A percentile compares a stretch with the other conserved stretches of the same genome.
Conservation (phyloP, 805 yeast species). For the Wickerhamia fluorescens region DNA sequence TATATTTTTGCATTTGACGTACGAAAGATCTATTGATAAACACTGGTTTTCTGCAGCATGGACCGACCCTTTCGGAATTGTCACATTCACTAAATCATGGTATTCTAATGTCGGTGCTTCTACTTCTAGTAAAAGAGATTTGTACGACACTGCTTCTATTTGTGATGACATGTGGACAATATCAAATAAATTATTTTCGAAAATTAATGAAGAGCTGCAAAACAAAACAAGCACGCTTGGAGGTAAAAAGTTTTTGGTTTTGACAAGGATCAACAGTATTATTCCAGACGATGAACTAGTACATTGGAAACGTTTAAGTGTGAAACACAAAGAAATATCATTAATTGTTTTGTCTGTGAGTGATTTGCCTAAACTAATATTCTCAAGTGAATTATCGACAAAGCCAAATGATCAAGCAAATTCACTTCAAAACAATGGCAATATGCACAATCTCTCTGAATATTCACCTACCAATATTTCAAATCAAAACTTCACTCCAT, state of each 20-base stretch:
- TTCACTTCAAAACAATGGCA: neutral
- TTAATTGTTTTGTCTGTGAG: constrained; percentile 67
- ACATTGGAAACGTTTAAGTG: constrained; percentile 70
- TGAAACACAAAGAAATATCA: constrained; percentile 48
- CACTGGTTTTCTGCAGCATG: constrained; percentile 85
- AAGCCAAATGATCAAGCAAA: neutral
- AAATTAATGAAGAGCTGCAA: constrained; percentile 26
- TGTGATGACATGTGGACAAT: constrained; percentile 62
- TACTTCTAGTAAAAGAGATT: constrained; percentile 10
- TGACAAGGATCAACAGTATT: constrained; percentile 65
- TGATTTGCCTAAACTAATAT: constrained; percentile 43
- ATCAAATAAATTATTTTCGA: constrained; percentile 40
- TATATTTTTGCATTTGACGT: constrained; percentile 76
- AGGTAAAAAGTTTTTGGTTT: constrained; percentile 55
- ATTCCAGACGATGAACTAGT: constrained; percentile 77
- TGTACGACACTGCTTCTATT: constrained; percentile 36
- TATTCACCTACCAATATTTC: neutral
- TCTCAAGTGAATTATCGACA: constrained; percentile 2
- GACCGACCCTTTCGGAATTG: constrained; percentile 76
- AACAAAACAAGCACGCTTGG: constrained; percentile 22
- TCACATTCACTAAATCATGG: constrained; percentile 62
- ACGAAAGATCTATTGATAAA: constrained; percentile 72
- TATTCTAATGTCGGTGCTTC: neutral
- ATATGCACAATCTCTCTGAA: neutral
- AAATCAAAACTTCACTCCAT: neutral